Percentiles rank a stretch among this genome's conserved stretches.
Conservation (phyloP, 164 flowering plant genomes). For the Kalanchoe fedtschenkoi region DNA sequence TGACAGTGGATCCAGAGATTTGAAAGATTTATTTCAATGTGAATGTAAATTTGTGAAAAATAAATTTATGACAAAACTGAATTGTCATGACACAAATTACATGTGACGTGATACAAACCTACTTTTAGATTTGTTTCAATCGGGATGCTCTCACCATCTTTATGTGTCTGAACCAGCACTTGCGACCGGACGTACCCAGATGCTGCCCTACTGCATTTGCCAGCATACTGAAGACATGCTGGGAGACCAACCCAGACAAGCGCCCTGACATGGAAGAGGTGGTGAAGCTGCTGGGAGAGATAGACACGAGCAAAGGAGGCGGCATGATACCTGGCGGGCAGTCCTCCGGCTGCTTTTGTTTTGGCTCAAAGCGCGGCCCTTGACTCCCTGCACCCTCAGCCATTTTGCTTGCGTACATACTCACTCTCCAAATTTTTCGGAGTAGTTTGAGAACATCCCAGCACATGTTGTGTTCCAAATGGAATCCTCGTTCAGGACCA, state of each 20-base stretch:
- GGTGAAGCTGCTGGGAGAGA: constrained; percentile 13
- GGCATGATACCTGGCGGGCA: constrained; percentile 17
- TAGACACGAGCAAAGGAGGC: constrained; percentile 12
- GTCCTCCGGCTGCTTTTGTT: constrained; percentile 39
- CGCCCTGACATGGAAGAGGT: not conserved
- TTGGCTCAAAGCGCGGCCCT: constrained; percentile 35
- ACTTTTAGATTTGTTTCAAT: too few species aligned
- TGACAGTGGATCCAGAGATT: too few species aligned
- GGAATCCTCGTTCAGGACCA: too few species aligned
- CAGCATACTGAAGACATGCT: not conserved
- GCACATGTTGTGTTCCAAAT: too few species aligned
- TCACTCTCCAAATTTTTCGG: too few species aligned
- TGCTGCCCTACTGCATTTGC: not conserved
- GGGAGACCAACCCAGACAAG: not conserved
- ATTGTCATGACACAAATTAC: too few species aligned
- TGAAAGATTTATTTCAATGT: too few species aligned
- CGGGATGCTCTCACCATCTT: not conserved
- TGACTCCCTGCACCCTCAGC: too few species aligned
- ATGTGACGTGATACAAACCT: not conserved
- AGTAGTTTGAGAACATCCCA: too few species aligned
- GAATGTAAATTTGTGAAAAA: too few species aligned
- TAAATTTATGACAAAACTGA: too few species aligned
- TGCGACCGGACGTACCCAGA: not conserved
- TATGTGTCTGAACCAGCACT: constrained; percentile 4
- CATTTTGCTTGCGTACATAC: too few species aligned